Evolutionary conservation across 2,329 filamentous ascomycete species (phyloP).

Genomic region (Claviceps humidiphila): DNA sequence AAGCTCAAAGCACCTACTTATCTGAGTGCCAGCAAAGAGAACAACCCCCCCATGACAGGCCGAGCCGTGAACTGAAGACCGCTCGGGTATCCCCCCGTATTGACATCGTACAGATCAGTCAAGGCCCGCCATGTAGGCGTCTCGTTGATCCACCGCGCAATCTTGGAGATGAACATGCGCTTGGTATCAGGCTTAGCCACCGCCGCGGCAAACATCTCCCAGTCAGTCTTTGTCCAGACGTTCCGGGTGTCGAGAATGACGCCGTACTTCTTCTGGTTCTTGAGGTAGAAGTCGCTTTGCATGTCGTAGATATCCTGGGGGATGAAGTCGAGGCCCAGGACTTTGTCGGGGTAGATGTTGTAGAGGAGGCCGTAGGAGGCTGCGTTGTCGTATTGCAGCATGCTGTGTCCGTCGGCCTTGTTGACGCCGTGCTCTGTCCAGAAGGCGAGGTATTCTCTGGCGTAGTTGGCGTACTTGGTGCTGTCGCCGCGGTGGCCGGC

Average conservation of each 20-base stretch:
- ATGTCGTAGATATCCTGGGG: constrained; percentile 61
- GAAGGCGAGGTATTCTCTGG: constrained; percentile 54
- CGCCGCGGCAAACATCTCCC: constrained; percentile 76
- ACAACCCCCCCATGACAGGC: constrained; percentile 69
- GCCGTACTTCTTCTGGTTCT: constrained; percentile 62
- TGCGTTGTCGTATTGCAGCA: constrained; percentile 61
- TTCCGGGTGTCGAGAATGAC: constrained; percentile 72
- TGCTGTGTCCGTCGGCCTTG: constrained; percentile 55
- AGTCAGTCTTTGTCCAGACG: constrained; percentile 74
- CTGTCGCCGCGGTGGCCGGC: constrained; percentile 44
- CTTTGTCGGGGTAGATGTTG: constrained; percentile 68
- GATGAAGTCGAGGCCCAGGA: constrained; percentile 67
- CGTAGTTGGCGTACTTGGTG: constrained; percentile 47
- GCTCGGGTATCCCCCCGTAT: constrained; percentile 51
- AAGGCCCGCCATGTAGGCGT: constrained; percentile 58
- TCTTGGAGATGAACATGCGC: constrained; percentile 50
- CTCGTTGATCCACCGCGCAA: constrained; percentile 63
- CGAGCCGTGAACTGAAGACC: constrained; percentile 59
- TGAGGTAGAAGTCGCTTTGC: constrained; percentile 65
- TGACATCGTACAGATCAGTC: constrained; percentile 66
- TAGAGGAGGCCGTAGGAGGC: constrained; percentile 48
- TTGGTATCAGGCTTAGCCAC: constrained; percentile 50
- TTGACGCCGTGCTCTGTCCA: constrained; percentile 64
- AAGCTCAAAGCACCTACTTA: background rate
- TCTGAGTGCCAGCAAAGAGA: constrained; percentile 57